phyloP scores from a whole-genome alignment of 345 rosid genomes.

The Crucihimalaya himalaica region DNA sequence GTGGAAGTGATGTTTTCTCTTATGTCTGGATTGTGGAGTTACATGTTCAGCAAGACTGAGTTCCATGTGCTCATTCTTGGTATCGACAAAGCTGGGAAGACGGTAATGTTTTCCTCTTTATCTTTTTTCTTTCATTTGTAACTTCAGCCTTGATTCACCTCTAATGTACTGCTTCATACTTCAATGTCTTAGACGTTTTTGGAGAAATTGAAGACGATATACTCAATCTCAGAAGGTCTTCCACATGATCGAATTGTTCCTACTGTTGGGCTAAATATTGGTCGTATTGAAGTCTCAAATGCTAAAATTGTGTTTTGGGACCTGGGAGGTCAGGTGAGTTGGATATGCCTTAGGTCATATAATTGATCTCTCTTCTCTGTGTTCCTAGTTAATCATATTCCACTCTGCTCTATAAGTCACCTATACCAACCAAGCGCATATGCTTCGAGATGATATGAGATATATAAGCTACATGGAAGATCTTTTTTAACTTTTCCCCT shows the following conservation, averaged over 20 bases:
- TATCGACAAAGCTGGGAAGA: conserved; percentile 94
- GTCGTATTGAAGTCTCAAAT: conserved; percentile 79
- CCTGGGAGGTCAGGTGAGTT: conserved; percentile 91
- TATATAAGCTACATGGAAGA: neutral
- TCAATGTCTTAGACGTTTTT: conserved; percentile 65
- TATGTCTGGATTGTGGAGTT: conserved; percentile 88
- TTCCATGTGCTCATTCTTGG: conserved; percentile 97
- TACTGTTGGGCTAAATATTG: conserved; percentile 98
- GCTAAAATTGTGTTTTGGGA: conserved; percentile 97
- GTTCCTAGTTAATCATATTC: neutral
- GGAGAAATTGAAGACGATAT: conserved; percentile 87
- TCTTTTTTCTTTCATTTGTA: neutral
- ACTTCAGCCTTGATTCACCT: neutral
- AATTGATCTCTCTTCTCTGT: neutral
- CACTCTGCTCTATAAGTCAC: neutral
- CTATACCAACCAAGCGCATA: neutral
- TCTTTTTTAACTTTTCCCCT: neutral
- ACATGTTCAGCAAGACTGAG: conserved; percentile 84
- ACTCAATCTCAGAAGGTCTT: conserved; percentile 83
- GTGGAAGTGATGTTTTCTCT: conserved; percentile 87
- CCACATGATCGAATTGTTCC: conserved; percentile 98
- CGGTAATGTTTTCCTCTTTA: conserved; percentile 49
- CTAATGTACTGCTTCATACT: conserved; percentile 7
- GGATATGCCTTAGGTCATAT: neutral
- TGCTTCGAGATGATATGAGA: neutral